Conservation (phyloP, 1,284 basidiomycete genomes). For the Rhodotorula mucilaginosa region DNA sequence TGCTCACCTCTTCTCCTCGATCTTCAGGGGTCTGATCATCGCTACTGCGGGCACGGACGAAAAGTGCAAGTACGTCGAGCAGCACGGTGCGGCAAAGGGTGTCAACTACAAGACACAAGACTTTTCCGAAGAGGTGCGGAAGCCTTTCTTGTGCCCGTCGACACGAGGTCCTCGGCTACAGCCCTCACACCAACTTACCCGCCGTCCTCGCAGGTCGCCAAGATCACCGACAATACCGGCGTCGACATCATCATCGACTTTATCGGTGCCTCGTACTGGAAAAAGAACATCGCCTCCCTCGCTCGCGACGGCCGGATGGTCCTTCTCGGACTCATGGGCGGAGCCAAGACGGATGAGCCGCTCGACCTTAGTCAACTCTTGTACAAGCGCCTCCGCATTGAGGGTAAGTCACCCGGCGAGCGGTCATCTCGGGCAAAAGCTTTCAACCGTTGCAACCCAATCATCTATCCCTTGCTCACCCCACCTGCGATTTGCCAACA, state of each 20-base stretch:
- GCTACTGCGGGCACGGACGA: slow-evolving; percentile 77
- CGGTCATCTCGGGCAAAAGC: no score
- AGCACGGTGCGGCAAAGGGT: slow-evolving; percentile 52
- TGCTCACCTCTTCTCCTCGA: slow-evolving; percentile 42
- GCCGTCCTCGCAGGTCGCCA: background rate
- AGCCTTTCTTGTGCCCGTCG: slow-evolving; percentile 45
- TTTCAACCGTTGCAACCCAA: no score
- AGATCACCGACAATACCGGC: slow-evolving; percentile 53
- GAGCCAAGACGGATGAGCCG: slow-evolving; percentile 60
- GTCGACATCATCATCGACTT: slow-evolving; percentile 86
- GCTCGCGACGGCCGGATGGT: slow-evolving; percentile 54
- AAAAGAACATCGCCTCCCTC: slow-evolving; percentile 73
- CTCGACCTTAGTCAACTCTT: slow-evolving; percentile 68
- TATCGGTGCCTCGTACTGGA: slow-evolving; percentile 75
- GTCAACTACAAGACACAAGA: slow-evolving; percentile 64
- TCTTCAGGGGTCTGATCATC: slow-evolving; percentile 36
- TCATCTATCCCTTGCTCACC: background rate
- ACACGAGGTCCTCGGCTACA: background rate
- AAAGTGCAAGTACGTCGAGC: slow-evolving; percentile 70
- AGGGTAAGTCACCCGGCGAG: slow-evolving; percentile 52
- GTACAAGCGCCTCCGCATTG: slow-evolving; percentile 81
- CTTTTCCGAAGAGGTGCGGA: slow-evolving; percentile 59
- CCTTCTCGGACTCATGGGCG: slow-evolving; percentile 52
- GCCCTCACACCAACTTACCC: background rate
- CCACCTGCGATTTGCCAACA: background rate